Conservation (phyloP, 352 stramenopile species). For the Paralagenidium karlingii region DNA sequence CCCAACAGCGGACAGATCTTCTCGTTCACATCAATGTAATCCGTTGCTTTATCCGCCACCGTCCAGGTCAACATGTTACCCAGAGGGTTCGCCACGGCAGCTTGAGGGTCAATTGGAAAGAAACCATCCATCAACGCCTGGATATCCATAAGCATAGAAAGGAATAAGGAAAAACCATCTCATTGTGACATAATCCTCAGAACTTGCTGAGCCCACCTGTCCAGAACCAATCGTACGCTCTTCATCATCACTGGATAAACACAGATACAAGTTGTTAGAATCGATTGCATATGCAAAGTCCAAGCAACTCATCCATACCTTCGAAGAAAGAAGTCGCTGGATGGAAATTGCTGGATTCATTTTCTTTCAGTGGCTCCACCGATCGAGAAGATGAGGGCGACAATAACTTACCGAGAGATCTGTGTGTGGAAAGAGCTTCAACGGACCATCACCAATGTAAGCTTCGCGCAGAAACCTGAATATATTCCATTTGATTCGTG, state of each 20-base stretch:
- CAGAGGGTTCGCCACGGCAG: constrained; percentile 18
- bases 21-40: constrained; percentile 72
- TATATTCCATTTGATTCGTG: no score
- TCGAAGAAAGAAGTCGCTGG: constrained; percentile 56
- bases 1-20: constrained; percentile 68
- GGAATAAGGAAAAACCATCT: not conserved
- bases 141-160: not conserved
- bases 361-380: no score
- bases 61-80: constrained; percentile 65
- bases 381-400: not conserved
- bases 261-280: not conserved
- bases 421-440: constrained; percentile 54
- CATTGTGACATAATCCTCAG: no score
- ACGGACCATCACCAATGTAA: constrained; percentile 53
- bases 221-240: constrained; percentile 75
- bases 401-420: constrained; percentile 41
- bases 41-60: constrained; percentile 55
- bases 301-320: constrained; percentile 7
- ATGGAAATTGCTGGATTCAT: constrained; percentile 25
- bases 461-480: constrained; percentile 49
- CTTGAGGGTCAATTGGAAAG: constrained; percentile 42
- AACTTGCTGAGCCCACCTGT: constrained; percentile 9
- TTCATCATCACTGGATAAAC: constrained; percentile 70
- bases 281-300: not conserved
- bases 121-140: constrained; percentile 55